Conservation (phyloP, 2,329 filamentous ascomycete genomes). For the Emergomyces africanus region DNA sequence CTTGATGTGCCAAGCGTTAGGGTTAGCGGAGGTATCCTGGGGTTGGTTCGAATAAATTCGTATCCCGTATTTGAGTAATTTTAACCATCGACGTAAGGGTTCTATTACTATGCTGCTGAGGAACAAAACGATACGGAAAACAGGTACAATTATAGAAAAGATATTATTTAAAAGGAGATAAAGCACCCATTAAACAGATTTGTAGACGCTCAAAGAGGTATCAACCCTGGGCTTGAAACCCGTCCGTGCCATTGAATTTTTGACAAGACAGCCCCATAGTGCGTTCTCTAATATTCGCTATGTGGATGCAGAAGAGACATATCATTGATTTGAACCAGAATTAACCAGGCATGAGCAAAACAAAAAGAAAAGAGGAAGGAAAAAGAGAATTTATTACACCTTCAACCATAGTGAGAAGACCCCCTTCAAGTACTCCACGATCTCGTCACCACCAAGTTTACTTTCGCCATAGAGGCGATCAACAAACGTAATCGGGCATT, state of each 20-base stretch:
- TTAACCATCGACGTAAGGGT: not conserved
- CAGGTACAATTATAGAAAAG: not conserved
- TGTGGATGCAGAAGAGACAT: not conserved
- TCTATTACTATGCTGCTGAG: not conserved
- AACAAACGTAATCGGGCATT: conserved; percentile 94
- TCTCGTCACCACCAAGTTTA: conserved; percentile 89
- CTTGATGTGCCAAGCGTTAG: not conserved
- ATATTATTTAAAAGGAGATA: conserved; percentile 1
- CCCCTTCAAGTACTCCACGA: conserved; percentile 89
- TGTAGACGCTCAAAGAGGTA: not conserved
- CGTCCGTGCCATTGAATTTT: not conserved
- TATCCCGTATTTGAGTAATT: not conserved
- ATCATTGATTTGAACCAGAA: not conserved
- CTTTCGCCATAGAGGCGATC: conserved; percentile 91
- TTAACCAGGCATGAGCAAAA: conserved; percentile 5
- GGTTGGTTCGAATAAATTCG: not conserved
- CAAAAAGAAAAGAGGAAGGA: not conserved
- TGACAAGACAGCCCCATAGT: not conserved
- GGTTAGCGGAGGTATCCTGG: not conserved
- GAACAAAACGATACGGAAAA: not conserved
- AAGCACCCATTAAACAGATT: not conserved
- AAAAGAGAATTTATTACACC: conserved; percentile 37
- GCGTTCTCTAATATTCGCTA: not conserved
- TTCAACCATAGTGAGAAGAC: conserved; percentile 66
- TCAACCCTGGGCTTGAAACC: not conserved